Evolutionary conservation across 2,329 filamentous ascomycete species (phyloP), one percentile per base, ranked within the genome.

Genomic region (Sarocladium brachiariae): DNA sequence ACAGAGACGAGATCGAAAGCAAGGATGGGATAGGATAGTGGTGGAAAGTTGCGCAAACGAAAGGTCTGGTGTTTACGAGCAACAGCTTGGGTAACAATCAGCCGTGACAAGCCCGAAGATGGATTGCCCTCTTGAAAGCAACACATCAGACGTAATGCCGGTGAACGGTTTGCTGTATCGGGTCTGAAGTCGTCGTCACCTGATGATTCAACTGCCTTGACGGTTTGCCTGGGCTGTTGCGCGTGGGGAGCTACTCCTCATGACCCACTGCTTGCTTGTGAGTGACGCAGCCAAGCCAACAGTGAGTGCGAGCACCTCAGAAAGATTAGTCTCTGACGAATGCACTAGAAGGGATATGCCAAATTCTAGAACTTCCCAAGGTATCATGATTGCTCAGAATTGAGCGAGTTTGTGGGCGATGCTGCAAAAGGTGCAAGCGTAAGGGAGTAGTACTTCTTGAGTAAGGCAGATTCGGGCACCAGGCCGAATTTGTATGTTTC

Each of bases 231-330:
- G 39, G 3, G 39, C n/a, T 43, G 39, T 43, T 23, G 39, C n/a
- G 27, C 7, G 27, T 5, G 39, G 39, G 39, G 21, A 43, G 39
- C 23, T 39, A 21, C 35, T 43, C 39, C 39, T 43, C 39, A 25
- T 43, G 39, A 43, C 39, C 39, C 39, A 43, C 39, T 27, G 23
- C 7, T 25, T 21, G 16, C 13, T 39, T n/a, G 39, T 25, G 39
- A 18, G 9, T 23, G 39, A 43, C n/a, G 39, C 39, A 43, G 39
- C 39, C 39, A 43, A 43, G 39, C 21, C 39, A n/a, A n/a, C 39
- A 18, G 7, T 27, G 39, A 43, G 39, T 55, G 43, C 55, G 57
- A 46, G 65, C 55, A 53, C 65, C 58, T 34, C 56, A 56, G 7
- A 37, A 8, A 37, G 8, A n/a, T 37, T 37, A 8, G 14, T n/a